A percentile compares a stretch with the other conserved stretches of the same genome.
phyloP scores from a whole-genome alignment of 768 basidiomycete species.

The Rhizopogon vesiculosus region DNA sequence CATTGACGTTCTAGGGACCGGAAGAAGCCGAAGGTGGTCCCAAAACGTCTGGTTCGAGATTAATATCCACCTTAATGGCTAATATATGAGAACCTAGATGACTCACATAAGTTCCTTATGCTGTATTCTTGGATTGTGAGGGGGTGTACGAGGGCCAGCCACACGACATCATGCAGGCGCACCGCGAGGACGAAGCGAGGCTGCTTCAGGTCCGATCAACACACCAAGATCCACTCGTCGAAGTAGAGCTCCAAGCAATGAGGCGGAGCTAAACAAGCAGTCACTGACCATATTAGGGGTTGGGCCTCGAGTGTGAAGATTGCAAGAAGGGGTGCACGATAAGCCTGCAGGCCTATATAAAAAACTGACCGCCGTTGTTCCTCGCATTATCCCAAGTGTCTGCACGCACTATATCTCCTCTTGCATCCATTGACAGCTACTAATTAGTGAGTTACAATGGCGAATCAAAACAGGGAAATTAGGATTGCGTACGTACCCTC shows the following conservation, averaged over 20 bases:
- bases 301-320: constrained; percentile 1
- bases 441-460: constrained; percentile 14
- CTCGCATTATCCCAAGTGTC: not conserved
- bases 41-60: too few relatives aligned
- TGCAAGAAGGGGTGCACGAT: not conserved
- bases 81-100: too few relatives aligned
- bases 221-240: not conserved
- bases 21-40: too few relatives aligned
- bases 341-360: constrained; percentile 2
- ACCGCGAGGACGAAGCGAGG: not conserved
- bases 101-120: not conserved
- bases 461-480: constrained; percentile 22
- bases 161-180: not conserved
- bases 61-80: not conserved
- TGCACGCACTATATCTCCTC: not conserved
- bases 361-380: not conserved
- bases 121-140: not conserved
- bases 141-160: not conserved
- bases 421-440: not conserved
- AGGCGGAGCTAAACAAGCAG: not conserved
- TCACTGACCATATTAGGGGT: not conserved
- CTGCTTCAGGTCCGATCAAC: not conserved
- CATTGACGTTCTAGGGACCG: too few relatives aligned
- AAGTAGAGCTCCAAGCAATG: not conserved
- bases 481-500: constrained; percentile 26